Evolutionary conservation across 176 grass and related monocot species (phyloP).

Genomic region (Hsuehochloa calcarea): DNA sequence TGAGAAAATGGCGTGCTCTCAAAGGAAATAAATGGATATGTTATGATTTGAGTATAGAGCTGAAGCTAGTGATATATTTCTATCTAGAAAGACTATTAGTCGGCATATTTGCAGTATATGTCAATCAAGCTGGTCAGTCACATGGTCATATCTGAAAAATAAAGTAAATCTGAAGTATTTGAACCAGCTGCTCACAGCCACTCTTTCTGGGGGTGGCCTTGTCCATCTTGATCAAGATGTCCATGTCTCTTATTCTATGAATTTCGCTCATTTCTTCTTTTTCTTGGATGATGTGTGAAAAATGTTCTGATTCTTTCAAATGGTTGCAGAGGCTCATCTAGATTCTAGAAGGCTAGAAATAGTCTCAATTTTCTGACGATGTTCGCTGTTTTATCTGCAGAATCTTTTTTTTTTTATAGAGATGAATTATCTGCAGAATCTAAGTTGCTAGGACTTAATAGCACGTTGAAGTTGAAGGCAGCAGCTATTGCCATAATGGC

Average conservation of each 20-base stretch:
- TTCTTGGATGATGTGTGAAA: not conserved
- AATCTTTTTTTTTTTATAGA: not conserved
- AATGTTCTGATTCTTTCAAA: not conserved
- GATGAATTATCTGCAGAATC: not conserved
- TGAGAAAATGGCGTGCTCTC: not conserved
- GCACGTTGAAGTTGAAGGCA: not conserved
- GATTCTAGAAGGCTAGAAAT: not conserved
- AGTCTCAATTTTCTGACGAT: not conserved
- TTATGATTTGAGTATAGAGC: not conserved
- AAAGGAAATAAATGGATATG: not conserved
- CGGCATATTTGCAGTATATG: not conserved
- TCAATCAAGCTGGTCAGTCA: not conserved
- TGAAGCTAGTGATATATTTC: not conserved
- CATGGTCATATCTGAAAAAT: constrained; percentile 7
- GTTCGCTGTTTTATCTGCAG: not conserved
- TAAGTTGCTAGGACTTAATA: not conserved
- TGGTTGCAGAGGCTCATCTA: not conserved
- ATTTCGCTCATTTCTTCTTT: not conserved
- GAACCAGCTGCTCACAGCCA: not conserved
- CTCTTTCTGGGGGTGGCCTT: not conserved
- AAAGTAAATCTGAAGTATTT: constrained; percentile 35
- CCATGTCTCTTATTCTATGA: constrained; percentile 23
- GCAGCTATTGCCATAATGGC: not conserved
- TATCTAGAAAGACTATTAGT: constrained; percentile 21
- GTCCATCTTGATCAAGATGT: constrained; percentile 30